These are phyloP conservation scores for Annulohypoxylon bovei DNA, from an alignment of 495 filamentous ascomycete species.

Conservation along the genomic window DNA sequence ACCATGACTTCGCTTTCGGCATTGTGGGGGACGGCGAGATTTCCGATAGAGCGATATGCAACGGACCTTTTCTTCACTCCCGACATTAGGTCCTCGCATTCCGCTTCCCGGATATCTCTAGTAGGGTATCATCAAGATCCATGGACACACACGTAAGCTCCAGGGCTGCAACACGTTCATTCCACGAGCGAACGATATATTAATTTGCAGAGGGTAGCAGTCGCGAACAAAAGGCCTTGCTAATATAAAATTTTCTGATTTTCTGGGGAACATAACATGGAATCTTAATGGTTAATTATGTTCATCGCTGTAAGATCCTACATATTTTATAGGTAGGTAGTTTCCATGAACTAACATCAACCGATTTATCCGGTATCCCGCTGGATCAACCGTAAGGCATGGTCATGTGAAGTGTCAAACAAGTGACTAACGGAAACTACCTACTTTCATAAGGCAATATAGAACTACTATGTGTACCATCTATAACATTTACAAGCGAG, in stretches of 20 bases:
- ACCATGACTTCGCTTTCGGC: slow-evolving; percentile 11
- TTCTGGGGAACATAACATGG: slow-evolving; percentile 22
- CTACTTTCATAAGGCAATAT: slow-evolving; percentile 26
- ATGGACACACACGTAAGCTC: slow-evolving; percentile 40
- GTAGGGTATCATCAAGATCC: slow-evolving; percentile 35
- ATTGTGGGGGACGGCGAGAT: slow-evolving; percentile 13
- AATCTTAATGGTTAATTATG: slow-evolving; percentile 30
- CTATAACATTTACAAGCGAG: slow-evolving; percentile 7
- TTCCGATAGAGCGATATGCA: slow-evolving; percentile 16
- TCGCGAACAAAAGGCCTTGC: slow-evolving; percentile 18
- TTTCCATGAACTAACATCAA: slow-evolving; percentile 32
- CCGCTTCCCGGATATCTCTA: slow-evolving; percentile 28
- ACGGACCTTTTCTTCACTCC: neutral
- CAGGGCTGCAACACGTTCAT: slow-evolving; percentile 27
- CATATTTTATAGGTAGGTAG: neutral
- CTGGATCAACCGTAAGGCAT: slow-evolving; percentile 24
- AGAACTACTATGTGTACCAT: neutral
- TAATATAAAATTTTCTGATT: slow-evolving; percentile 36
- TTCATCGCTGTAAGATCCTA: slow-evolving; percentile 18
- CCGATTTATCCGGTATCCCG: slow-evolving; percentile 41
- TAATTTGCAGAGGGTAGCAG: slow-evolving; percentile 26
- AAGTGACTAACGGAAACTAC: slow-evolving; percentile 41
- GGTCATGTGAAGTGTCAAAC: slow-evolving; percentile 24
- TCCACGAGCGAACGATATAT: slow-evolving; percentile 19
- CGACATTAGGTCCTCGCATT: slow-evolving; percentile 15